These are phyloP conservation scores for Erythrophleum fordii DNA, from an alignment of 306 rosid species.

Conservation along the genomic window DNA sequence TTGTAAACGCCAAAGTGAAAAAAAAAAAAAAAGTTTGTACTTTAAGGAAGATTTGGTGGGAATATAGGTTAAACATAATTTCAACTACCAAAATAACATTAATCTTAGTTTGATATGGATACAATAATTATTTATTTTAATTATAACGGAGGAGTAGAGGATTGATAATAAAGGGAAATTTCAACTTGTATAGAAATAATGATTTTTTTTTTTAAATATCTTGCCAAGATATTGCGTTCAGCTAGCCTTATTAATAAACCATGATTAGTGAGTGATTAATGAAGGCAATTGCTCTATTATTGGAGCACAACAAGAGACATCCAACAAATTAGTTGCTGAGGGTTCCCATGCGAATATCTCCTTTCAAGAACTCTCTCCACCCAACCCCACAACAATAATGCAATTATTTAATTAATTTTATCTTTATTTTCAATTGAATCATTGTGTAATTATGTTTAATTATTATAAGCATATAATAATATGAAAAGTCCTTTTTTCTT, in stretches of 20 bases:
- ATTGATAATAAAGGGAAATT: neutral
- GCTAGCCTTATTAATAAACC: neutral
- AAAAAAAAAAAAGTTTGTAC: too few relatives aligned
- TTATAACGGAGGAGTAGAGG: too few relatives aligned
- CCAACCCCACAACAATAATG: neutral
- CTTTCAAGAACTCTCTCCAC: neutral
- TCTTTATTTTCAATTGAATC: neutral
- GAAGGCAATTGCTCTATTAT: constrained; percentile 2
- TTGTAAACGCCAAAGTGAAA: too few relatives aligned
- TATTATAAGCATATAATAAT: neutral
- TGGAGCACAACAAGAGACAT: neutral
- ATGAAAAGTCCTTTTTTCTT: neutral
- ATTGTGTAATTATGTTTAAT: neutral
- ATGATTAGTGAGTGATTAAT: neutral
- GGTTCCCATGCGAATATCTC: neutral
- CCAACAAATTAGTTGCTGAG: neutral
- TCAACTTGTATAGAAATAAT: neutral
- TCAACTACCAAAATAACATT: neutral
- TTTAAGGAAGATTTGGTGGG: neutral
- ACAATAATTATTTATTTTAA: neutral
- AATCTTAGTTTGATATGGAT: neutral
- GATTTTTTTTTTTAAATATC: neutral
- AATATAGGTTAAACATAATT: neutral
- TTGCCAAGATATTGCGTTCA: neutral
- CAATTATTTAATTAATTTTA: neutral